Percentiles rank a stretch among this genome's conserved stretches.
phyloP scores from a whole-genome alignment of 306 rosid species.

The Acacia melanoxylon region DNA sequence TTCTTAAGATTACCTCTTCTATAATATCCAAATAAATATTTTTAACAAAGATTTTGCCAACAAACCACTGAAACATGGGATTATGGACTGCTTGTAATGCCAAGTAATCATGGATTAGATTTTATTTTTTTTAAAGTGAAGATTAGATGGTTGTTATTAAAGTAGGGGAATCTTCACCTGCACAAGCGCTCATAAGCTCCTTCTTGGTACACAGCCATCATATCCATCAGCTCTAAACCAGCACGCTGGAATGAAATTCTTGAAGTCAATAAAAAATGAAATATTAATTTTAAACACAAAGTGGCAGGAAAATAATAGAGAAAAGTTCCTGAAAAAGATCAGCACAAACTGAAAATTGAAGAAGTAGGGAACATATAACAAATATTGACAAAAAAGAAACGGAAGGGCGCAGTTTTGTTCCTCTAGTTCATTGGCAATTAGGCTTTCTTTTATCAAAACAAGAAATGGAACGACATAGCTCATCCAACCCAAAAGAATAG shows the following conservation, averaged over 20 bases:
- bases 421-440: neutral
- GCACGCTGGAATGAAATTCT: slow-evolving; percentile 73
- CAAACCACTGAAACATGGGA: neutral
- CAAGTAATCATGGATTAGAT: neutral
- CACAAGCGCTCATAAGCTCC: slow-evolving; percentile 98
- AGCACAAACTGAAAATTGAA: slow-evolving; percentile 3
- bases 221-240: slow-evolving; percentile 95
- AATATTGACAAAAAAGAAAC: slow-evolving; percentile 3
- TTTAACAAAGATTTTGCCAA: neutral
- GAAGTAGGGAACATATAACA: neutral
- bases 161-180: slow-evolving; percentile 56
- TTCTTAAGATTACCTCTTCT: neutral
- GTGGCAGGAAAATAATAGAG: slow-evolving; percentile 21
- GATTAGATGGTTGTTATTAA: neutral
- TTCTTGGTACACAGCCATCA: slow-evolving; percentile 98
- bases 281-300: slow-evolving; percentile 6
- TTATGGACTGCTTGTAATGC: neutral
- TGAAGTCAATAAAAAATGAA: slow-evolving; percentile 25
- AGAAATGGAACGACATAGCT: slow-evolving; percentile 6
- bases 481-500: slow-evolving; percentile 2
- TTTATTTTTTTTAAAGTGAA: neutral
- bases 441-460: neutral
- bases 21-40: neutral
- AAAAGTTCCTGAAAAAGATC: slow-evolving; percentile 15
- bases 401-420: neutral